Conservation (phyloP, 2,329 filamentous ascomycete genomes). For the Myrmaecium sp. region DNA sequence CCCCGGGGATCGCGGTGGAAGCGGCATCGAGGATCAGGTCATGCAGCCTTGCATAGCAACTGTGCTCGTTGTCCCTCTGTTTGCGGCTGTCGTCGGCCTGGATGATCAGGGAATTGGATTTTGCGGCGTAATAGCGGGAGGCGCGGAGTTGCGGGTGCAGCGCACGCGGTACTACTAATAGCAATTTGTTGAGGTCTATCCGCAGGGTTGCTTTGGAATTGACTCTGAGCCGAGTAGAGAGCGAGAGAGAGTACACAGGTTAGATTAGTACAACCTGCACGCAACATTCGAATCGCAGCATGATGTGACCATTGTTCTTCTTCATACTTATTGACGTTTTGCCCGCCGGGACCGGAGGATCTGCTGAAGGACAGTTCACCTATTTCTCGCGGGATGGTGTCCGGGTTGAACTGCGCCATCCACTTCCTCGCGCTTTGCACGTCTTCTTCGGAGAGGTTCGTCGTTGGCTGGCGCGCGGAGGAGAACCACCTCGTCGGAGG, state of each 20-base stretch:
- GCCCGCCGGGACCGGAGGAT: constrained; percentile 47
- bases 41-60: constrained; percentile 41
- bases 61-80: constrained; percentile 41
- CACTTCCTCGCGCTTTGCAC: constrained; percentile 34
- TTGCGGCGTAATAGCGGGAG: constrained; percentile 38
- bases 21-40: constrained; percentile 36
- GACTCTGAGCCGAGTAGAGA: too few relatives aligned
- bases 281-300: constrained; percentile 2
- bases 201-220: constrained; percentile 51
- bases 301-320: constrained; percentile 2
- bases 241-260: background rate
- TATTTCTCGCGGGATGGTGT: constrained; percentile 38
- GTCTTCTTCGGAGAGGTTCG: constrained; percentile 12
- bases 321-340: constrained; percentile 54
- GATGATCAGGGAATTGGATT: constrained; percentile 38
- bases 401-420: constrained; percentile 35
- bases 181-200: constrained; percentile 33
- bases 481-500: too few relatives aligned
- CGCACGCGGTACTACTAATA: constrained; percentile 35
- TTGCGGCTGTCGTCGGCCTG: constrained; percentile 47
- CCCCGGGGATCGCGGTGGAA: constrained; percentile 36
- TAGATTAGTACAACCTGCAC: too few relatives aligned
- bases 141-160: constrained; percentile 34
- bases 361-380: constrained; percentile 45
- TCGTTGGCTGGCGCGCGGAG: background rate